These are phyloP conservation scores for Coemansia sp. DNA, from an alignment of 192 early-diverging fungal genomes.

Conservation along the genomic window DNA sequence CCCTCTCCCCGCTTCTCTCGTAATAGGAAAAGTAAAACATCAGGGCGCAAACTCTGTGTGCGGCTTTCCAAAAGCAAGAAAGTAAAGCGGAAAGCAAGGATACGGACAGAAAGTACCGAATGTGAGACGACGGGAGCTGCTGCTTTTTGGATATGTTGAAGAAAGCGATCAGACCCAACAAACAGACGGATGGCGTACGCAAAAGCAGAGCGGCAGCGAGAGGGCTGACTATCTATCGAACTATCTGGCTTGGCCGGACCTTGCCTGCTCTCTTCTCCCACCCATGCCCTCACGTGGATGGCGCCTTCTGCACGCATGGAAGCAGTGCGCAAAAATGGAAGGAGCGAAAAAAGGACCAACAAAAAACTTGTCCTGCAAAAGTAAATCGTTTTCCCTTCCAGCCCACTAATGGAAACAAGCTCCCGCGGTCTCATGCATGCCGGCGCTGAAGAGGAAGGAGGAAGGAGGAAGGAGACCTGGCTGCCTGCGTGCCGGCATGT, in stretches of 20 bases:
- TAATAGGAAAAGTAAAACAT: no score
- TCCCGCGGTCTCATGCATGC: conserved; percentile 6
- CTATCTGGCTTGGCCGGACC: no score
- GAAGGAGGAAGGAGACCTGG: background rate
- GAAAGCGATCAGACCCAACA: background rate
- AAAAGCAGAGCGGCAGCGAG: background rate
- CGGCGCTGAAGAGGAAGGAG: background rate
- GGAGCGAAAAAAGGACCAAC: background rate
- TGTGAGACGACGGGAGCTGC: no score
- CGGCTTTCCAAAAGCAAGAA: background rate
- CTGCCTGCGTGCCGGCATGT: conserved; percentile 1
- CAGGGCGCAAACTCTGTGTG: background rate
- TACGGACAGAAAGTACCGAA: no score
- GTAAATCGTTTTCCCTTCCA: background rate
- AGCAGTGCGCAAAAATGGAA: background rate
- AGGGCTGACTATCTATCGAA: no score
- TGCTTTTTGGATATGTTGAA: background rate
- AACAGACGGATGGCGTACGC: no score
- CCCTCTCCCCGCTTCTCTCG: background rate
- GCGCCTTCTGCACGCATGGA: background rate
- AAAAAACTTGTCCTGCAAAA: conserved; percentile 1
- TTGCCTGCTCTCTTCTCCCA: background rate
- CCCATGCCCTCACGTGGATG: background rate
- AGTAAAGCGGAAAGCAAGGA: background rate
- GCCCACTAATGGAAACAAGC: background rate